Evolutionary conservation across 1,139 yeast genomes (phyloP).

Genomic region (Yamadazyma oceani): DNA sequence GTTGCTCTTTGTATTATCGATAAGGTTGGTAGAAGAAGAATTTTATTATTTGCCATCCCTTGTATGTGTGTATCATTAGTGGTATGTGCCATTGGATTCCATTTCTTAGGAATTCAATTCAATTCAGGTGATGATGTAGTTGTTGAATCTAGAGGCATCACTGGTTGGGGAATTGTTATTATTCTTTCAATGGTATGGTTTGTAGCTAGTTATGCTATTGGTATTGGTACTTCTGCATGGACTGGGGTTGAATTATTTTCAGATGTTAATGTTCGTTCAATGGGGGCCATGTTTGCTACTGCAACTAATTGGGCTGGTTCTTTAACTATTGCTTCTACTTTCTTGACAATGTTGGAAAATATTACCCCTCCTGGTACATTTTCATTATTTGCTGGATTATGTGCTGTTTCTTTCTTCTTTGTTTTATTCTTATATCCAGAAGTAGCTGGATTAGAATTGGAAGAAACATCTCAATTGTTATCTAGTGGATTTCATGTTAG

Average conservation of each 20-base stretch:
- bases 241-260: constrained; percentile 95
- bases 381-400: constrained; percentile 81
- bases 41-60: constrained; percentile 72
- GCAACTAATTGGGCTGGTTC: constrained; percentile 97
- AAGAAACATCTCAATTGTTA: constrained; percentile 81
- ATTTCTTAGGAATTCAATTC: constrained; percentile 65
- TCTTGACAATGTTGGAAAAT: constrained; percentile 87
- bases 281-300: constrained; percentile 91
- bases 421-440: constrained; percentile 89
- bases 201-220: constrained; percentile 89
- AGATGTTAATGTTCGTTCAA: constrained; percentile 82
- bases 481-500: constrained; percentile 83
- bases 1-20: constrained; percentile 85
- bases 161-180: constrained; percentile 85
- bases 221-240: constrained; percentile 98
- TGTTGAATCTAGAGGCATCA: constrained; percentile 46
- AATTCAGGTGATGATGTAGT: constrained; percentile 45
- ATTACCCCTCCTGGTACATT: constrained; percentile 96
- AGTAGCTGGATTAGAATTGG: constrained; percentile 83
- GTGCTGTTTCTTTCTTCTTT: constrained; percentile 67
- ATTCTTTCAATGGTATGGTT: constrained; percentile 81
- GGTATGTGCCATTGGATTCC: constrained; percentile 85
- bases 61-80: constrained; percentile 78
- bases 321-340: constrained; percentile 83
- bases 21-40: constrained; percentile 78